A percentile compares a stretch with the other conserved stretches of the same genome.
phyloP scores from a whole-genome alignment of 2,329 filamentous ascomycete genomes.

The Talaromyces albobiverticillius region DNA sequence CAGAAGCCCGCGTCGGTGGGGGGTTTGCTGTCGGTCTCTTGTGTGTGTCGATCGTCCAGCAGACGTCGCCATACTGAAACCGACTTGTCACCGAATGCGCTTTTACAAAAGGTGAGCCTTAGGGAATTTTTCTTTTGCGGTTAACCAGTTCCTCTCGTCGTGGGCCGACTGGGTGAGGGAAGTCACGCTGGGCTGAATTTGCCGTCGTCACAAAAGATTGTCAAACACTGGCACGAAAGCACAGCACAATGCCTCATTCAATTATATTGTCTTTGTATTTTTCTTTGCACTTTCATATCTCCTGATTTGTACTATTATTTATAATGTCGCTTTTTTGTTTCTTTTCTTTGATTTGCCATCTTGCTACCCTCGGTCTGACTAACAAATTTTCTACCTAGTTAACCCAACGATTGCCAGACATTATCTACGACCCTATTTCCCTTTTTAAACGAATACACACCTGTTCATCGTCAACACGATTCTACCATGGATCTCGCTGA shows the following conservation, averaged over 20 bases:
- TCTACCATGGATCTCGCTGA: conserved; percentile 40
- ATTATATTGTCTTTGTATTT: not conserved
- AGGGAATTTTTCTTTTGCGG: conserved; percentile 13
- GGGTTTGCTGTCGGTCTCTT: conserved; percentile 15
- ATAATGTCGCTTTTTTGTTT: not conserved
- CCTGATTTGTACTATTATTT: not conserved
- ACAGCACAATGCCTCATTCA: not conserved
- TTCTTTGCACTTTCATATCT: too few species aligned
- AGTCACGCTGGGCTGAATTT: not conserved
- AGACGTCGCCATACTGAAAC: conserved; percentile 11
- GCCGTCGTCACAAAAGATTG: conserved; percentile 4
- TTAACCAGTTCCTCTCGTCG: too few species aligned
- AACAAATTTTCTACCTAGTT: not conserved
- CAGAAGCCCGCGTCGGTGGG: conserved; percentile 29
- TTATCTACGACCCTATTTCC: not conserved
- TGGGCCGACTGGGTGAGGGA: too few species aligned
- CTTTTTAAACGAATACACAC: not conserved
- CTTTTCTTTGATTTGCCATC: not conserved
- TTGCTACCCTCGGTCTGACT: not conserved
- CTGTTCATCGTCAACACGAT: not conserved
- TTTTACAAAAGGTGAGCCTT: conserved; percentile 37
- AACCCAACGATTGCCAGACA: not conserved
- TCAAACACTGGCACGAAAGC: not conserved
- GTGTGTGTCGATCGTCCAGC: not conserved
- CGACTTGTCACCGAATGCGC: conserved; percentile 32